phyloP scores from a whole-genome alignment of 306 rosid species.

The Arachis hypogaea region DNA sequence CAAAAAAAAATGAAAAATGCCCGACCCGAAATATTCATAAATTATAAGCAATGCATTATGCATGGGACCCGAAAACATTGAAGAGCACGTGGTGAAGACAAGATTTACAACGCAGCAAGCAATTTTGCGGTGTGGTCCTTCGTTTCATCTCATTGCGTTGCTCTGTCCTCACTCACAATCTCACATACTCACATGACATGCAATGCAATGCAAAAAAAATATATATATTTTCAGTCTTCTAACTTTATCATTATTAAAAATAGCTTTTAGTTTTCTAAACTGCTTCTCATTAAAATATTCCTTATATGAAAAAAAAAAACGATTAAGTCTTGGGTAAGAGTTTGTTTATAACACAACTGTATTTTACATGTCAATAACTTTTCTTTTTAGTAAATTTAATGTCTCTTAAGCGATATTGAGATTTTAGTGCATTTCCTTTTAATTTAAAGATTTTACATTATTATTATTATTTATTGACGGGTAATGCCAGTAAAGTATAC shows the following conservation, averaged over 20 bases:
- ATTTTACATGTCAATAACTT: neutral
- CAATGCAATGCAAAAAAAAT: neutral
- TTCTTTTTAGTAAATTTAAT: neutral
- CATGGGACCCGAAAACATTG: slow-evolving; percentile 30
- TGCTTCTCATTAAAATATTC: neutral
- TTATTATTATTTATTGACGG: neutral
- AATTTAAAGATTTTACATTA: neutral
- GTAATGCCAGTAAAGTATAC: neutral
- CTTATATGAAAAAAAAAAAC: neutral
- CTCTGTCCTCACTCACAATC: neutral
- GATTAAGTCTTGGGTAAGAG: neutral
- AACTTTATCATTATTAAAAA: neutral
- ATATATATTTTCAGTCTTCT: neutral
- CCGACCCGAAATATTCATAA: neutral
- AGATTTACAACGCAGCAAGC: slow-evolving; percentile 1
- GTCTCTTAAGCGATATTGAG: neutral
- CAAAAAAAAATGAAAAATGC: neutral
- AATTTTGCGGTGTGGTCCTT: neutral
- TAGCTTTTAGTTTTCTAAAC: neutral
- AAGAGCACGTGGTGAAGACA: slow-evolving; percentile 23
- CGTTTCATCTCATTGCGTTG: neutral
- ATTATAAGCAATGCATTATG: slow-evolving; percentile 2
- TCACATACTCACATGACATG: slow-evolving; percentile 19
- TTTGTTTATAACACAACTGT: neutral
- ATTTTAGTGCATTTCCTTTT: neutral